phyloP scores from a whole-genome alignment of 768 basidiomycete genomes.

The Leccinum pellstonianum region DNA sequence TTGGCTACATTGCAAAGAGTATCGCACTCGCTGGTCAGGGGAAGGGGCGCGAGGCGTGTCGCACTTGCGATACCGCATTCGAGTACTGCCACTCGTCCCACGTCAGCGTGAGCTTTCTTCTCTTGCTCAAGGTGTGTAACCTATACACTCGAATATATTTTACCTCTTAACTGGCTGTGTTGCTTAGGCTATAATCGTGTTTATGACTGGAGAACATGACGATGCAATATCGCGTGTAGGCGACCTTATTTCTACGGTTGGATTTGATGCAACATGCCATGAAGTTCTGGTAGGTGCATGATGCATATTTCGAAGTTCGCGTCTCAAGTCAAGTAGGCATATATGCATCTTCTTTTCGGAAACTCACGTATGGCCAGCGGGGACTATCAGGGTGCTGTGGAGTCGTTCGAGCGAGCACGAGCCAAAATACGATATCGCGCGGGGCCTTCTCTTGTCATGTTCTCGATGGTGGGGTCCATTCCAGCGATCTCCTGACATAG shows the following conservation, averaged over 20 bases:
- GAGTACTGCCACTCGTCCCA: neutral
- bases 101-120: neutral
- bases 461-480: neutral
- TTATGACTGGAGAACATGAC: neutral
- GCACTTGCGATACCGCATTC: neutral
- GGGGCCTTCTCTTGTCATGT: neutral
- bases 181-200: neutral
- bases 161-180: neutral
- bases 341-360: neutral
- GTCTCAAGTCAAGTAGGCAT: neutral
- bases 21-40: neutral
- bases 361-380: neutral
- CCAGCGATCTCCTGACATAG: neutral
- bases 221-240: neutral
- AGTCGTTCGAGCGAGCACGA: neutral
- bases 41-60: neutral
- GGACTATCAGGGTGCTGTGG: neutral
- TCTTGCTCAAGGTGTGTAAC: neutral
- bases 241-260: neutral
- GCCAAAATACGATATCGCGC: neutral
- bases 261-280: neutral
- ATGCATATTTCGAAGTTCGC: neutral
- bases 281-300: neutral
- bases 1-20: neutral
- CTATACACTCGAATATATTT: neutral